Evolutionary conservation across 1,284 basidiomycete genomes (phyloP).

Genomic region (Agaricales sp.): DNA sequence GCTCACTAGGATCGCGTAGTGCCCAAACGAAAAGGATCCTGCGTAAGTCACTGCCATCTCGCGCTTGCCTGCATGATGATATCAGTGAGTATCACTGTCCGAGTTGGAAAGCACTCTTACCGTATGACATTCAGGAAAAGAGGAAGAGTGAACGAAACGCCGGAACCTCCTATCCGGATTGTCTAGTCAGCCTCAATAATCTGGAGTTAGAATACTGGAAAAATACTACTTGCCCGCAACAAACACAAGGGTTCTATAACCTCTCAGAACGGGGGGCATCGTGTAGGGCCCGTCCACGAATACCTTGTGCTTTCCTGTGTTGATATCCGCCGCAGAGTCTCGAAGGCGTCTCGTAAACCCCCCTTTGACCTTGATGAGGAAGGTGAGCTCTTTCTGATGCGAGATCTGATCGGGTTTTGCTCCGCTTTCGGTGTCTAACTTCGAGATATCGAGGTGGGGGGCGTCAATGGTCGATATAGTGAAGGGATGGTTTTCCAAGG

Average conservation of each 20-base stretch:
- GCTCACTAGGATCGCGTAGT: too few species aligned
- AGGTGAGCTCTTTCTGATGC: conserved; percentile 31
- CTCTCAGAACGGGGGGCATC: conserved; percentile 20
- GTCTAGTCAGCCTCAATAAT: too few species aligned
- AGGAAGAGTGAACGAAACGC: too few species aligned
- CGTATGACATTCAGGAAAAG: too few species aligned
- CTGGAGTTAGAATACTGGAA: too few species aligned
- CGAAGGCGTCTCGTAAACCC: conserved; percentile 30
- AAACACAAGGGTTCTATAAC: conserved; percentile 25
- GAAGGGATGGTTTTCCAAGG: conserved; percentile 45
- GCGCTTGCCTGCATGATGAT: too few species aligned
- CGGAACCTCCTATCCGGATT: too few species aligned
- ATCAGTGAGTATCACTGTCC: too few species aligned
- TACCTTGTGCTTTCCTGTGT: conserved; percentile 18
- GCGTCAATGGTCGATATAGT: conserved; percentile 37
- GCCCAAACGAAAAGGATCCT: too few species aligned
- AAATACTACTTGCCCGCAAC: conserved; percentile 30
- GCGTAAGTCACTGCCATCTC: too few species aligned
- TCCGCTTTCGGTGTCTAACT: conserved; percentile 8
- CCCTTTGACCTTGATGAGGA: conserved; percentile 37
- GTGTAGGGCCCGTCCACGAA: conserved; percentile 37
- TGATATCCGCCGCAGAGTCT: conserved; percentile 17
- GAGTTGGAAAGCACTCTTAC: too few species aligned
- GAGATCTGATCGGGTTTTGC: conserved; percentile 4
- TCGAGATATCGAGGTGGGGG: conserved; percentile 7